phyloP scores from a whole-genome alignment of 352 stramenopile genomes.

The Globisporangium alternatum region DNA sequence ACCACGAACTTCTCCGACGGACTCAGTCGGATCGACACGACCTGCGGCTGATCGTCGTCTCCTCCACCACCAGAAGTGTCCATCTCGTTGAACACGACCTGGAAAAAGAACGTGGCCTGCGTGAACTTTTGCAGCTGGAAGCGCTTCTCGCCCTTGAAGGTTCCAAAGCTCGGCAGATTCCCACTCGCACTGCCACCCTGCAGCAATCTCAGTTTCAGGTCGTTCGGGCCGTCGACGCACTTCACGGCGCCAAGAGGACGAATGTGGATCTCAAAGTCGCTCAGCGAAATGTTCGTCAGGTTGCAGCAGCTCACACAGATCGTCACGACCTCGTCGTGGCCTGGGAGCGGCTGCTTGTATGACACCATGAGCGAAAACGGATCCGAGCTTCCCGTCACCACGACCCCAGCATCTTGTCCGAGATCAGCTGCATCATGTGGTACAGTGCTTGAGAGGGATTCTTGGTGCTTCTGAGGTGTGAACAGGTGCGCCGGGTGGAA shows the following conservation, averaged over 20 bases:
- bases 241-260: constrained; percentile 39
- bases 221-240: constrained; percentile 52
- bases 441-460: not conserved
- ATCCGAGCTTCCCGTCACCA: constrained; percentile 60
- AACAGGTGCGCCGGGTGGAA: constrained; percentile 43
- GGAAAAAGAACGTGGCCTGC: constrained; percentile 47
- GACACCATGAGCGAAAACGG: constrained; percentile 55
- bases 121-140: constrained; percentile 69
- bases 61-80: constrained; percentile 12
- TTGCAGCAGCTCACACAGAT: constrained; percentile 64
- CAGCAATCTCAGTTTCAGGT: constrained; percentile 54
- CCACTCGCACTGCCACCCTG: constrained; percentile 34
- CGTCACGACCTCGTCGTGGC: constrained; percentile 46
- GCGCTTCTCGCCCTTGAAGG: constrained; percentile 61
- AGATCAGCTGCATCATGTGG: not conserved
- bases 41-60: constrained; percentile 20
- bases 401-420: constrained; percentile 10
- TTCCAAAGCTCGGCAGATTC: constrained; percentile 49
- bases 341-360: constrained; percentile 42
- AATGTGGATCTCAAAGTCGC: constrained; percentile 66
- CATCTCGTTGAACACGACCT: constrained; percentile 52
- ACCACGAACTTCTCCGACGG: constrained; percentile 44
- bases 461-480: constrained; percentile 20
- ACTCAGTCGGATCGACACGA: constrained; percentile 20
- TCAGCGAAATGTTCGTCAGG: constrained; percentile 54